These are phyloP conservation scores for Cladosporium austrohemisphaericum DNA, from an alignment of 2,329 filamentous ascomycete species.

Conservation along the genomic window DNA sequence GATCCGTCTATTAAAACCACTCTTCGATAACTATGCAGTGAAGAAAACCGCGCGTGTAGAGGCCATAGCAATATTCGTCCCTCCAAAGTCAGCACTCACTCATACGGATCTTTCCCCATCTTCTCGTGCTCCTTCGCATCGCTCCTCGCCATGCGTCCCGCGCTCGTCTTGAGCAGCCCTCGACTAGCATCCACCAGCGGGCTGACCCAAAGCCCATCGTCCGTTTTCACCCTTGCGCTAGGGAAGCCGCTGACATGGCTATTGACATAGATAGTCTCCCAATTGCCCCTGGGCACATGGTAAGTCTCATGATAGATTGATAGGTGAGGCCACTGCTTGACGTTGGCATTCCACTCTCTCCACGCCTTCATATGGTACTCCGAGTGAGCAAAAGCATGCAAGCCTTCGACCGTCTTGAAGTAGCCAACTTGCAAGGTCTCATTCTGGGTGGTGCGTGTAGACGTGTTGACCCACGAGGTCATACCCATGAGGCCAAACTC, in stretches of 20 bases:
- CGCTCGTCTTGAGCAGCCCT: slow-evolving; percentile 33
- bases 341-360: slow-evolving; percentile 47
- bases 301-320: slow-evolving; percentile 56
- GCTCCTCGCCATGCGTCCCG: slow-evolving; percentile 32
- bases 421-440: slow-evolving; percentile 46
- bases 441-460: slow-evolving; percentile 39
- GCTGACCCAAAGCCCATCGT: slow-evolving; percentile 27
- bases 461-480: slow-evolving; percentile 40
- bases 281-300: slow-evolving; percentile 40
- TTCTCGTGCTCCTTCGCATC: slow-evolving; percentile 28
- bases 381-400: slow-evolving; percentile 53
- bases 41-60: no score
- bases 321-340: slow-evolving; percentile 39
- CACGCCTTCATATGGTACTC: slow-evolving; percentile 47
- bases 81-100: not conserved
- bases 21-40: no score
- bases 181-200: slow-evolving; percentile 34
- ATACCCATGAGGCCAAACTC: slow-evolving; percentile 48
- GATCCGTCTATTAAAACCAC: no score
- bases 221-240: slow-evolving; percentile 23
- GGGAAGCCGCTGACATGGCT: slow-evolving; percentile 34
- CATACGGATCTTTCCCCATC: slow-evolving; percentile 1
- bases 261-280: slow-evolving; percentile 52
- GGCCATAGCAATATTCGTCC: no score
- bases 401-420: slow-evolving; percentile 48